These are phyloP conservation scores for Blastocystis sp. DNA, from an alignment of 352 stramenopile genomes.

Conservation along the genomic window DNA sequence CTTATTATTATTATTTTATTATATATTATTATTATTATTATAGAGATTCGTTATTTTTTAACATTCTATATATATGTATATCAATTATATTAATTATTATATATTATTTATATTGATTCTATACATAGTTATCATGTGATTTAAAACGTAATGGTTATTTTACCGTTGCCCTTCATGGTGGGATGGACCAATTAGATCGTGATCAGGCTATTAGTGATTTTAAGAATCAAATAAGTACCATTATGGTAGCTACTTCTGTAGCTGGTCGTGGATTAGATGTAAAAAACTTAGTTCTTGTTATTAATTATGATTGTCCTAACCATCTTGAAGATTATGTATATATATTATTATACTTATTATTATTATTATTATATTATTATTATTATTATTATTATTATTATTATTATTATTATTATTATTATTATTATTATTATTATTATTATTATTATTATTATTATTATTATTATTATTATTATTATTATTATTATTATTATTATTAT, in stretches of 20 bases:
- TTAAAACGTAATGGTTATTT: constrained; percentile 60
- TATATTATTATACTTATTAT: background rate
- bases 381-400: too few species aligned
- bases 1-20: too few species aligned
- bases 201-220: constrained; percentile 97
- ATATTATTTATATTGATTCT: background rate
- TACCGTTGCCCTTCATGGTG: constrained; percentile 82
- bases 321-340: constrained; percentile 89
- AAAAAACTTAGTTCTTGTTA: constrained; percentile 82
- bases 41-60: too few species aligned
- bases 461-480: too few species aligned
- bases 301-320: constrained; percentile 98
- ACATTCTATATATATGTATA: constrained; percentile 69
- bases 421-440: too few species aligned
- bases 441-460: too few species aligned
- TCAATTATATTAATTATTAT: constrained; percentile 67
- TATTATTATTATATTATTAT: too few species aligned
- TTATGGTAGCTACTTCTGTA: constrained; percentile 71
- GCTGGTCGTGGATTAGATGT: constrained; percentile 90
- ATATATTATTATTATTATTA: too few species aligned
- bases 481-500: too few species aligned
- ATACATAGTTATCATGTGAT: constrained; percentile 30
- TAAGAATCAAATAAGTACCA: constrained; percentile 71
- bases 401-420: too few species aligned
- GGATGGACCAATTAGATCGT: constrained; percentile 94